phyloP scores from a whole-genome alignment of 352 stramenopile genomes.

The Elongisporangium undulatum region DNA sequence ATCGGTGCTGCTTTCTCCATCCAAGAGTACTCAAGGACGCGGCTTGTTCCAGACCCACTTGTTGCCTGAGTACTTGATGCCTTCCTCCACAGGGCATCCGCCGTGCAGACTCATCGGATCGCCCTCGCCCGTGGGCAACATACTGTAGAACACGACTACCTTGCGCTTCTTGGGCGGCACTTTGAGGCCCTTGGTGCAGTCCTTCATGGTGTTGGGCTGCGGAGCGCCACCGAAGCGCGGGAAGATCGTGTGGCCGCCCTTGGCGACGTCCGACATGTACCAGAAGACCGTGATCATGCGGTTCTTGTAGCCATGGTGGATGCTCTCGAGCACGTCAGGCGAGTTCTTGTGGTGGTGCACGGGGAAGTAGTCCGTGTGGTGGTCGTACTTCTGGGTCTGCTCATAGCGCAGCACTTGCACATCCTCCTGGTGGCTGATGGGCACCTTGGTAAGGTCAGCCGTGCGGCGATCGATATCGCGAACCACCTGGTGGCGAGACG shows the following conservation, averaged over 20 bases:
- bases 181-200: slow-evolving; percentile 58
- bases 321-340: slow-evolving; percentile 31
- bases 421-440: slow-evolving; percentile 50
- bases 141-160: slow-evolving; percentile 80
- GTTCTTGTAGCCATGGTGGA: slow-evolving; percentile 74
- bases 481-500: slow-evolving; percentile 30
- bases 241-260: slow-evolving; percentile 72
- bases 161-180: slow-evolving; percentile 69
- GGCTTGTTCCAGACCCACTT: slow-evolving; percentile 88
- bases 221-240: slow-evolving; percentile 43
- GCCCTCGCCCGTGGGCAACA: slow-evolving; percentile 57
- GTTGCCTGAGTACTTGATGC: slow-evolving; percentile 75
- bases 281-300: slow-evolving; percentile 85
- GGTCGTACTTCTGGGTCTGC: slow-evolving; percentile 70
- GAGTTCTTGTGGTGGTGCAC: slow-evolving; percentile 35
- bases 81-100: slow-evolving; percentile 65
- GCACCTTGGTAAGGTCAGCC: slow-evolving; percentile 56
- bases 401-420: slow-evolving; percentile 75
- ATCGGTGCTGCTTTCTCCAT: neutral
- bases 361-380: slow-evolving; percentile 67
- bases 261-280: slow-evolving; percentile 82
- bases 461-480: slow-evolving; percentile 59
- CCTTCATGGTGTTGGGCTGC: slow-evolving; percentile 39
- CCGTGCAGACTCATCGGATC: slow-evolving; percentile 65
- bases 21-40: neutral